Conservation (phyloP, 2,329 filamentous ascomycete genomes). For the Apiospora rasikravindrae region DNA sequence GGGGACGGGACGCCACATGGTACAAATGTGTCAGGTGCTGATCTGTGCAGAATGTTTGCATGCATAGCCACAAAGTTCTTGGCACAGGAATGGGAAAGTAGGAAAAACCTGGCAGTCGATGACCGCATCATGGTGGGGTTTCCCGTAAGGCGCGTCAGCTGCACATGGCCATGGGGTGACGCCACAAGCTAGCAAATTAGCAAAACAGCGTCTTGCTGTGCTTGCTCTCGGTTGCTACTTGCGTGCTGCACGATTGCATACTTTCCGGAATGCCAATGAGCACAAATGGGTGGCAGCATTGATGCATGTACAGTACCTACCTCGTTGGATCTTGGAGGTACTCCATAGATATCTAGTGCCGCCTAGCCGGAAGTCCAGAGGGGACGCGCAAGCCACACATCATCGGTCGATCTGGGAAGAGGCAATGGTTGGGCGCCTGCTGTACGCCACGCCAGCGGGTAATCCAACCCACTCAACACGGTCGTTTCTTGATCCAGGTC, state of each 20-base stretch:
- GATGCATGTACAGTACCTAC: neutral
- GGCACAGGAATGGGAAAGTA: neutral
- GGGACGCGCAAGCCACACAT: constrained; percentile 14
- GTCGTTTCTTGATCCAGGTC: neutral
- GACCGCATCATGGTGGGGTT: constrained; percentile 5
- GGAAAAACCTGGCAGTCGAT: constrained; percentile 16
- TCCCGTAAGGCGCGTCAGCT: constrained; percentile 8
- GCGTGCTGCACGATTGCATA: neutral
- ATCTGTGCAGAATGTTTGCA: neutral
- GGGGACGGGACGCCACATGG: neutral
- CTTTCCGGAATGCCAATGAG: neutral
- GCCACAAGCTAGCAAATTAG: neutral
- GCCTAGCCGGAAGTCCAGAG: neutral
- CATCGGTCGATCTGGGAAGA: constrained; percentile 8
- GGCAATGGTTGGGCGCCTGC: neutral
- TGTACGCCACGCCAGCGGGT: constrained; percentile 14
- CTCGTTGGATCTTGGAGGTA: neutral
- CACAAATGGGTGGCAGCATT: no score
- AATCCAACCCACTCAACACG: neutral
- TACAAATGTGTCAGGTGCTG: neutral
- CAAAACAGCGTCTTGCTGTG: no score
- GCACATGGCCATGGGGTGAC: constrained; percentile 5
- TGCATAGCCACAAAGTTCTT: neutral
- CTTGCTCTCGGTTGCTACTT: neutral
- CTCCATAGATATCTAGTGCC: neutral